Evolutionary conservation across 495 filamentous ascomycete genomes (phyloP).

Genomic region (Tuber umbilicatum): DNA sequence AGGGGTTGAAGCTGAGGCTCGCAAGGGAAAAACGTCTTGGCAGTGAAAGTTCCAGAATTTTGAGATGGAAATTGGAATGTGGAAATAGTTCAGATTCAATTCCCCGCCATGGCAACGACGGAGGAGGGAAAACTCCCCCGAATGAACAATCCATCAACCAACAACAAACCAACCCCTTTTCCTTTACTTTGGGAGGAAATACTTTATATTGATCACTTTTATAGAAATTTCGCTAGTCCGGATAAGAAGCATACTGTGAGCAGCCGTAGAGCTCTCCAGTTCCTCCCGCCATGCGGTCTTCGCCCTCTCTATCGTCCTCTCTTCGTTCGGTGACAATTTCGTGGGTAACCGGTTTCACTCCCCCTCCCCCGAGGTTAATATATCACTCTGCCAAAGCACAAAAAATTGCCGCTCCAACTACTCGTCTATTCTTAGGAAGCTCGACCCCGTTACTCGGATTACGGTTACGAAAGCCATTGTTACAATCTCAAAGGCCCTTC

Average conservation of each 20-base stretch:
- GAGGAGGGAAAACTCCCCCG: not conserved
- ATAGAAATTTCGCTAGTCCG: not conserved
- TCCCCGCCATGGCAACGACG: not conserved
- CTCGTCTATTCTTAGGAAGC: not conserved
- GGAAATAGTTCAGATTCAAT: not conserved
- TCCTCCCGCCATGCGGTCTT: constrained; percentile 1
- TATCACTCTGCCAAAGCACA: not conserved
- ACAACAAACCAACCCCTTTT: not conserved
- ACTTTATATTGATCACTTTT: not conserved
- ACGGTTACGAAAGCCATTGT: not conserved
- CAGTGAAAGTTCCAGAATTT: constrained; percentile 1
- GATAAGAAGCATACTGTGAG: not conserved
- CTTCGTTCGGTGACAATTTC: not conserved
- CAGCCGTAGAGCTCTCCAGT: not conserved
- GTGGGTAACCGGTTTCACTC: not conserved
- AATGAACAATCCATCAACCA: not conserved
- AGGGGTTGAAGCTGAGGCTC: not conserved
- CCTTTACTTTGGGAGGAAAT: not conserved
- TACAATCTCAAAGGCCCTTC: constrained; percentile 1
- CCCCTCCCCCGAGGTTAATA: not conserved
- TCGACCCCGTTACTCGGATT: not conserved
- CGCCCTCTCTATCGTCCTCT: constrained; percentile 1
- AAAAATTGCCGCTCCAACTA: not conserved
- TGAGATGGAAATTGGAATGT: not conserved
- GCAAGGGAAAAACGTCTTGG: not conserved